Evolutionary conservation across 805 yeast genomes (phyloP), one percentile per base, ranked within the genome.

Genomic region (Ogataea zsoltii): DNA sequence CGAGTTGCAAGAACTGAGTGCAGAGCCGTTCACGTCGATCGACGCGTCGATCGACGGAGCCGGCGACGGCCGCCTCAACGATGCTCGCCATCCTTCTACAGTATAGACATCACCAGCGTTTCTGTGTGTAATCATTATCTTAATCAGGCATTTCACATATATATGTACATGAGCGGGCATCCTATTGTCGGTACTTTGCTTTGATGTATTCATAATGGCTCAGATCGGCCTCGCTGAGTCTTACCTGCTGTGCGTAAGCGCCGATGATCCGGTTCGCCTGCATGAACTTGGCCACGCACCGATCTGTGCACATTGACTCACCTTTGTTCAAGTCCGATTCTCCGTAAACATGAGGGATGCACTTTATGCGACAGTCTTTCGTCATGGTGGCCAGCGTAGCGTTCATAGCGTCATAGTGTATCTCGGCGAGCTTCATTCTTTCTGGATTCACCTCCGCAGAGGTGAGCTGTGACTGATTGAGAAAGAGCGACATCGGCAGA

Each of bases 261-360:
- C 92, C 94, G 25, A 88, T 69, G 42, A 75, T 61, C 36, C 78
- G 65, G 62, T 84, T 90, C 37, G 90, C 83, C 56, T 75, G 75
- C 71, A 89, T 87, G 65, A 83, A 90, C 65, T 91, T 91, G 51
- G 81, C 67, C 35, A 87, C 92, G 68, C 98, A 91, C 49, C 97
- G 72, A 63, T 90, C 96, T 10, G 88, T 69, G 63, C 97, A 92
- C 36, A 79, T 75, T 48, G 74, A 67, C 62, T 91, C 97, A 30
- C 96, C 97, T 58, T 90, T 89, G 52, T 80, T 82, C 44, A 91
- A 70, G 19, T 92, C 97, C 9, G 79, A 75, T 57, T 92, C 98
- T 13, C 88, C 88, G 66, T 86, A 91, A 52, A 84, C 87, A n/a
- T 74, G 79, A n/a, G 85, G 83, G 33, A 94, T 76, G 66, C 99